Evolutionary conservation across 257 asterid species (phyloP), one percentile per base, ranked within the genome.

Genomic region (Dorcoceras hygrometricum): DNA sequence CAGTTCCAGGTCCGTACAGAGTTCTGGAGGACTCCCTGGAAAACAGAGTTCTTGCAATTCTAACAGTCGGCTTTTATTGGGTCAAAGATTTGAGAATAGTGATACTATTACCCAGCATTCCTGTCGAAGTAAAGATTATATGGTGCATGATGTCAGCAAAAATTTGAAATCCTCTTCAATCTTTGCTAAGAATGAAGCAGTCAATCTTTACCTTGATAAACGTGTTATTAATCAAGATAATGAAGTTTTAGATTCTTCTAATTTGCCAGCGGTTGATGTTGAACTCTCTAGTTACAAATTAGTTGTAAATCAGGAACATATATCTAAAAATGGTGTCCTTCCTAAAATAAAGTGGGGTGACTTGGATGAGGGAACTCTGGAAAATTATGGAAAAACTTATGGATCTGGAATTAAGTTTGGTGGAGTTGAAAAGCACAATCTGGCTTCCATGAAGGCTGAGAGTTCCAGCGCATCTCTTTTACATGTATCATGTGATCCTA

Each of bases 331-430:
- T 68, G 79, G 27, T 16, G 75, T 75, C 67, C 84, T 83, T 36
- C 87, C 90, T 2, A 84, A 85, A 75, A 80, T 94, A 77, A 94
- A 85, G 81, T 94, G 96, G 99, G 96, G 99, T 55, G 95, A 94
- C 74, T 80, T 94, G 87, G 97, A 88, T 75, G 99, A 90, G 76
- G 79, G 84, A 66, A 81, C 87, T 23, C 84, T 90, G 75, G 66
- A 79, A 61, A 85, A 85, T 73, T 84, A 76, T 28, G 85, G 84
- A 66, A 82, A 72, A 71, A 62, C 82, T 59, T 75, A 74, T 76
- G 83, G 73, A 70, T 75, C 70, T 73, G 89, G 78, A 66, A 66
- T 73, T 51, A 79, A 77, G 72, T 72, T 76, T 36, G 77, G 77
- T 63, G 80, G 73, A 75, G 76, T 64, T 5, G 74, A 79, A 71